Conservation (phyloP, 305 asterid species). For the Solanum hybrid region DNA sequence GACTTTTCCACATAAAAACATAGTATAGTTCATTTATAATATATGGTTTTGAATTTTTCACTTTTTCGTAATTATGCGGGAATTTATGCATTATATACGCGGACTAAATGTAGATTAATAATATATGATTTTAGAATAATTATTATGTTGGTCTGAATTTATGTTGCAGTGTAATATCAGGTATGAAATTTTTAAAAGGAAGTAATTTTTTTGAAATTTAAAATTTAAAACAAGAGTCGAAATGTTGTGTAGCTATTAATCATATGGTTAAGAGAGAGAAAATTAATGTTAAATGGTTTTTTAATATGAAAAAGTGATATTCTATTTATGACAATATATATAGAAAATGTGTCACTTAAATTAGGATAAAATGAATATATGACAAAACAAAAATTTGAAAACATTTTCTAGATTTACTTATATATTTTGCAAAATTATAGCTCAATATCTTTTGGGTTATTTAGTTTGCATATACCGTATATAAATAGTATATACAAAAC, state of each 20-base stretch:
- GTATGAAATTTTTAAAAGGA: background rate
- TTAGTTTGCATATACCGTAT: too few species aligned
- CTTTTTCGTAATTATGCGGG: background rate
- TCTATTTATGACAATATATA: background rate
- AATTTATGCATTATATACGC: background rate
- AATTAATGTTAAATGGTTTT: background rate
- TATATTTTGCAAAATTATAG: background rate
- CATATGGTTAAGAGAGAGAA: background rate
- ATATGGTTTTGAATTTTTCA: background rate
- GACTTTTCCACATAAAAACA: background rate
- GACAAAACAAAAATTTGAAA: background rate
- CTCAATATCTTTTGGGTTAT: background rate
- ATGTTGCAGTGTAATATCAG: background rate
- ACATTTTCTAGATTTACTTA: background rate
- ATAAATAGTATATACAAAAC: background rate
- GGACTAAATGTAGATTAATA: background rate
- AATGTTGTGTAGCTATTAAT: background rate
- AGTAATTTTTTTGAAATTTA: background rate
- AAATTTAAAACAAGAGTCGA: background rate
- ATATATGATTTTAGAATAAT: background rate
- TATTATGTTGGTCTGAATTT: background rate
- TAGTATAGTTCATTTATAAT: too few species aligned
- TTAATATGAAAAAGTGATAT: background rate
- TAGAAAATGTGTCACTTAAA: background rate
- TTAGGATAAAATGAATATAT: background rate